Evolutionary conservation across 2,329 filamentous ascomycete genomes (phyloP), one percentile per base, ranked within the genome.

Genomic region (Colletotrichum cordylinicola): DNA sequence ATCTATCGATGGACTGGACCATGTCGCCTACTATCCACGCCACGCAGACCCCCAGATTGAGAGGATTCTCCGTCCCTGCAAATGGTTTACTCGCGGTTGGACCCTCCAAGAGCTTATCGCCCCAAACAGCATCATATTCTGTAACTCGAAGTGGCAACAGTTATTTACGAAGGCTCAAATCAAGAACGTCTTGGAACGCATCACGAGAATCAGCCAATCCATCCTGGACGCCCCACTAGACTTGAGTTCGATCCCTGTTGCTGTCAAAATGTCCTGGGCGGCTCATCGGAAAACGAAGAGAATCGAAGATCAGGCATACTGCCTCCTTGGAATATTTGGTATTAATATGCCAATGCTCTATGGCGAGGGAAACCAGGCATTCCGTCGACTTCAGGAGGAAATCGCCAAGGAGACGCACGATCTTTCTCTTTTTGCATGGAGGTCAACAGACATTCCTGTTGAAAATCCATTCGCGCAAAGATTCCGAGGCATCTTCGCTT

Each of bases 311-410:
- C 62, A 73, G 8, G 80, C 81, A 0, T 81, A 81, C 55, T 80
- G 76, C 13, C 68, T 82, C 6, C 65, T 81, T 13, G 81, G 81
- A 12, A 66, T 82, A 7, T 81, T 82, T 33, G 69, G 73, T 27
- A 76, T 82, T 15, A 80, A 77, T n/a, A 81, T 83, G 79, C 71
- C 78, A 6, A 68, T 79, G 24, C 64, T 79, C 3, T 82, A 82
- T 29, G 78, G 81, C 8, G 80, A 82, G 68, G 79, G 80, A n/a
- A n/a, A 6, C 13, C 35, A 77, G 71, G 77, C 79, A 2, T 82
- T 81, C 27, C 69, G 75, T 35, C 73, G 80, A 60, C 15, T 79
- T 13, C 76, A 79, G 15, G 33, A 68, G 12, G 35, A 62, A 4
- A 64, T 72, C 21, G 56, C 58, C 8, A 37, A 16, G 5, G 56